Conservation (phyloP, 805 yeast genomes). For the Henningerozyma blattae region DNA sequence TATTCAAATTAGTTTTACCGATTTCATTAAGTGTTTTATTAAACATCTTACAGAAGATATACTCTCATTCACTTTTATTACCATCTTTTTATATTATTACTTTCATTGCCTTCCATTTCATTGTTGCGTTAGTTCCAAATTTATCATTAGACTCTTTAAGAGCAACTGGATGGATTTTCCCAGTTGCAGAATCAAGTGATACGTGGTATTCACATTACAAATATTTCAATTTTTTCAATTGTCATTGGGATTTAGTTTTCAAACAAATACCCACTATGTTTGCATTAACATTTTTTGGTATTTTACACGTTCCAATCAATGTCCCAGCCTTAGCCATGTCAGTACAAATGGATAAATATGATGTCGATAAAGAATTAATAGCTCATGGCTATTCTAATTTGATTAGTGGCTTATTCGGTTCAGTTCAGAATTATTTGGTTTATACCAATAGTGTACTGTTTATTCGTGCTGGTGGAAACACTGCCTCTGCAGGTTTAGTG, state of each 20-base stretch:
- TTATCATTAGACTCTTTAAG: slow-evolving; percentile 54
- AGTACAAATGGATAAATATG: slow-evolving; percentile 66
- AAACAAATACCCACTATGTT: slow-evolving; percentile 83
- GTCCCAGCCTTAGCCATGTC: slow-evolving; percentile 96
- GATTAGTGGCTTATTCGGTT: slow-evolving; percentile 71
- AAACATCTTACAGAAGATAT: slow-evolving; percentile 45
- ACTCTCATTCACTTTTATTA: slow-evolving; percentile 60
- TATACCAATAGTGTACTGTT: slow-evolving; percentile 89
- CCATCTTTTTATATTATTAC: slow-evolving; percentile 71
- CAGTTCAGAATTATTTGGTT: slow-evolving; percentile 89
- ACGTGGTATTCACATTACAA: slow-evolving; percentile 89
- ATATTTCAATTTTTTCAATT: slow-evolving; percentile 54
- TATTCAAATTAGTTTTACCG: slow-evolving; percentile 66
- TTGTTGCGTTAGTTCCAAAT: slow-evolving; percentile 53
- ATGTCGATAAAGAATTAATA: slow-evolving; percentile 83
- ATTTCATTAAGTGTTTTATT: slow-evolving; percentile 48
- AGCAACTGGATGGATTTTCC: slow-evolving; percentile 75
- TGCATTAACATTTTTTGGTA: slow-evolving; percentile 91
- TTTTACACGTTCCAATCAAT: slow-evolving; percentile 91
- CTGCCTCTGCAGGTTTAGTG: slow-evolving; percentile 79
- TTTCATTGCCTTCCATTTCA: slow-evolving; percentile 54
- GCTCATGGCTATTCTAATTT: slow-evolving; percentile 92
- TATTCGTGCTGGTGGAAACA: slow-evolving; percentile 90
- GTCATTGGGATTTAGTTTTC: slow-evolving; percentile 62
- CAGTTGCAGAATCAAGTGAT: slow-evolving; percentile 36